A percentile compares a stretch with the other conserved stretches of the same genome.
Evolutionary conservation across 225 moss, liverwort and hornwort species (phyloP).

Genomic region (Polytrichum commune): DNA sequence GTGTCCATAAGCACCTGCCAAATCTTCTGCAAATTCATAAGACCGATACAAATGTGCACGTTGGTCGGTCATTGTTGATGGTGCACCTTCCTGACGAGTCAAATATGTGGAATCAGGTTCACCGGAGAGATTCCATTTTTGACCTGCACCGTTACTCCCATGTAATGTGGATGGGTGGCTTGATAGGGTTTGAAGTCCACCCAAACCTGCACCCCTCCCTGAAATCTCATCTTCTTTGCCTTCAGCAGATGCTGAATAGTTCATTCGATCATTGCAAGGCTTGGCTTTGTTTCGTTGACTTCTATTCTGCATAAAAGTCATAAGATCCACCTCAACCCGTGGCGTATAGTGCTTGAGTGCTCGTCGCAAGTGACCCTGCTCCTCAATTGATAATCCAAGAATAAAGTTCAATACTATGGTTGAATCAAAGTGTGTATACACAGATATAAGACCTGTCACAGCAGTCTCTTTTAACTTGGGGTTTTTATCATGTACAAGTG

Average conservation of each 20-base stretch:
- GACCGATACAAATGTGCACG: slow-evolving; percentile 51
- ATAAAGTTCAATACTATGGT: slow-evolving; percentile 91
- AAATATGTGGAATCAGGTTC: slow-evolving; percentile 50
- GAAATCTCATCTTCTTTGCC: slow-evolving; percentile 44
- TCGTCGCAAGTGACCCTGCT: slow-evolving; percentile 82
- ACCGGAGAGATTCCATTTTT: slow-evolving; percentile 48
- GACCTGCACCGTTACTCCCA: slow-evolving; percentile 34
- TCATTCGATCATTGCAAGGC: slow-evolving; percentile 52
- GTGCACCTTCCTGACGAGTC: slow-evolving; percentile 36
- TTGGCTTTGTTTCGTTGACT: slow-evolving; percentile 77
- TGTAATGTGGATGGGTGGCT: slow-evolving; percentile 32
- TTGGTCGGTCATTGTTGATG: slow-evolving; percentile 33
- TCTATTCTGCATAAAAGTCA: slow-evolving; percentile 83
- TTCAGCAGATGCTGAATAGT: slow-evolving; percentile 40
- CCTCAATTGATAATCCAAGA: slow-evolving; percentile 90
- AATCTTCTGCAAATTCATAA: slow-evolving; percentile 43
- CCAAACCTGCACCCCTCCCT: slow-evolving; percentile 43
- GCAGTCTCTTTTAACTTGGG: slow-evolving; percentile 91
- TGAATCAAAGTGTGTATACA: slow-evolving; percentile 90
- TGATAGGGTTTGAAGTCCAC: slow-evolving; percentile 40
- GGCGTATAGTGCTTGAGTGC: slow-evolving; percentile 96
- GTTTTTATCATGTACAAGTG: slow-evolving; percentile 94
- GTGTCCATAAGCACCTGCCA: slow-evolving; percentile 27
- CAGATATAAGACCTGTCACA: slow-evolving; percentile 91
- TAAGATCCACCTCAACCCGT: slow-evolving; percentile 98